Base-by-base conservation (phyloP, 805 yeast species). In the Schizosaccharomyces osmophilus region DNA sequence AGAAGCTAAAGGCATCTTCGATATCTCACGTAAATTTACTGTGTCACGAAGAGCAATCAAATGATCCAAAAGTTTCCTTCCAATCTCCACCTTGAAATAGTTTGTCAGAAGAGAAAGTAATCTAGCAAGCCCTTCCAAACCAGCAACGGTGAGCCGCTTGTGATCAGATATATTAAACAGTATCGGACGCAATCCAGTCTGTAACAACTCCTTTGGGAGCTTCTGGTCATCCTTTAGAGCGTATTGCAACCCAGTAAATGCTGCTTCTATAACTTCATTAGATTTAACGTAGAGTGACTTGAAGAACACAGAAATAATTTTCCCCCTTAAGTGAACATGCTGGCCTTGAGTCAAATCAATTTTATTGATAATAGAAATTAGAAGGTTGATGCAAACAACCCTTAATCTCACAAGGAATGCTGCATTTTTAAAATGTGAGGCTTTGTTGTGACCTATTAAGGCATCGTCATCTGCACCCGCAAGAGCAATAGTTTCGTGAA, bases 391-490 rank as follows among this genome's bases (percentile, higher is more conserved):
- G 69, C 98, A 93, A 2, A 87, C 95, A 36, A 93, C 93, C 62
- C 98, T 77, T 54, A 94, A 72, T 65, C 86, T 87, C 3, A 88
- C 82, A 61, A 94, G 75, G 67, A 90, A 97, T 68, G 87, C 90
- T 0, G 95, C 78, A 0, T 96, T 89, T 62, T 87, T 78, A 68
- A 88, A 83, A 68, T 93, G 98, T 58, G 85, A 79, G 1, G 87
- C 81, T 43, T 93, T 78, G 67, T 86, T 94, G 0, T 87, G 85
- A 64, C 88, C 86, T 0, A 95, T 87, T 64, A 94, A 75, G 1
- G 95, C 86, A 67, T 90, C 97, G 70, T 93, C 99, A 63, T 93
- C 98, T 0, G 98, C 97, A 73, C 93, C 98, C 6, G 93, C 97
- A 59, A 93, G 74, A 0, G 95, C 95, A 62, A 90, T 75, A 0